Conservation (phyloP, 352 stramenopile genomes). For the Phytophthora sp. region DNA sequence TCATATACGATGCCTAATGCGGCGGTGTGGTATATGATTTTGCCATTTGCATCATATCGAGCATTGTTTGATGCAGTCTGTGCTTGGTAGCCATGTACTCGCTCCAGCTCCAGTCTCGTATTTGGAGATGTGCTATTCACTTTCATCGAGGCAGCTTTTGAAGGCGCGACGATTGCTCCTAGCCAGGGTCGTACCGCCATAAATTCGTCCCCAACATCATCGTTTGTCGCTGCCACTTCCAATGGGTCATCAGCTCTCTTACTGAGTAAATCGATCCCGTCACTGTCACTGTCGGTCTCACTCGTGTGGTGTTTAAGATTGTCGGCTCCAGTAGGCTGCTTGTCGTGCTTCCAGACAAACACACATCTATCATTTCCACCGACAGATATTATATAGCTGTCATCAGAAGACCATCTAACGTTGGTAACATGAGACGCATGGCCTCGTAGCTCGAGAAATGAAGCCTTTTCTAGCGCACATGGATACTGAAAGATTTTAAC, state of each 20-base stretch:
- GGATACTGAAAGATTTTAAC: slow-evolving; percentile 92
- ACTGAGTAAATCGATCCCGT: slow-evolving; percentile 12
- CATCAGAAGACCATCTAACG: slow-evolving; percentile 65
- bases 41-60: slow-evolving; percentile 53
- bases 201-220: slow-evolving; percentile 85
- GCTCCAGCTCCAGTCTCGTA: slow-evolving; percentile 57
- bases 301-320: slow-evolving; percentile 4
- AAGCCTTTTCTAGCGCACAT: slow-evolving; percentile 60
- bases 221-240: slow-evolving; percentile 25
- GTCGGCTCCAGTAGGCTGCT: slow-evolving; percentile 4
- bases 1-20: slow-evolving; percentile 80
- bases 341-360: slow-evolving; percentile 76
- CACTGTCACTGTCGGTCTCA: slow-evolving; percentile 7
- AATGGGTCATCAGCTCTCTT: slow-evolving; percentile 37
- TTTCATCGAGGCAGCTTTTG: slow-evolving; percentile 46
- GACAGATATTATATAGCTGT: slow-evolving; percentile 68
- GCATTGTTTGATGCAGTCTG: slow-evolving; percentile 84
- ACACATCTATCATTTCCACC: slow-evolving; percentile 83
- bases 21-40: slow-evolving; percentile 82
- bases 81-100: slow-evolving; percentile 80
- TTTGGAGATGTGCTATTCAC: slow-evolving; percentile 41
- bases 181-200: slow-evolving; percentile 92
- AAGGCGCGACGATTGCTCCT: slow-evolving; percentile 80
- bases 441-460: slow-evolving; percentile 60
- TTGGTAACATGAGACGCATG: slow-evolving; percentile 87